phyloP scores from a whole-genome alignment of 306 rosid genomes.

The Trifolium subterraneum region DNA sequence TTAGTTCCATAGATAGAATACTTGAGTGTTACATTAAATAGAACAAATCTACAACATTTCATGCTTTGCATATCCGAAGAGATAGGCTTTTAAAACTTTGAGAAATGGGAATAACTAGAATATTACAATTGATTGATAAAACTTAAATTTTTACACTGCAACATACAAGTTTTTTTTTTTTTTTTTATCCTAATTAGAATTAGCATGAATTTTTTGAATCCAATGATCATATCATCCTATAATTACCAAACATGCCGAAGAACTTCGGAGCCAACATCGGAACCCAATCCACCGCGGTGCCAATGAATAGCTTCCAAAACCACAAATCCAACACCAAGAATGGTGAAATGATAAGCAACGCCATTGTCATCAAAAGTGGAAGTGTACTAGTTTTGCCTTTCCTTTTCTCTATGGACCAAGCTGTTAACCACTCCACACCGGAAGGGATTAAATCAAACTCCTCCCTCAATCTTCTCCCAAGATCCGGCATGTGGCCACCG shows the following conservation, averaged over 20 bases:
- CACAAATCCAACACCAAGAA: conserved; percentile 88
- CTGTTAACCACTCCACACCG: conserved; percentile 75
- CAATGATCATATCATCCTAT: conserved; percentile 50
- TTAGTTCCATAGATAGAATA: no score
- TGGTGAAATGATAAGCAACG: conserved; percentile 84
- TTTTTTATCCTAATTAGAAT: conserved; percentile 18
- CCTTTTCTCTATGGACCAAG: conserved; percentile 80
- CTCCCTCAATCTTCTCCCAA: conserved; percentile 82
- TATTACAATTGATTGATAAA: conserved; percentile 31
- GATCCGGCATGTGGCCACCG: conserved; percentile 98
- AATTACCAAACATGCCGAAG: conserved; percentile 50
- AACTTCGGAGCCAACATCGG: conserved; percentile 55
- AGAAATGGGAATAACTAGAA: conserved; percentile 6
- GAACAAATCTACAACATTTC: no score
- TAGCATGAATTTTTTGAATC: conserved; percentile 27
- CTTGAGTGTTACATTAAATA: no score
- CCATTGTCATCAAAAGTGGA: conserved; percentile 83
- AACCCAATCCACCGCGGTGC: conserved; percentile 66
- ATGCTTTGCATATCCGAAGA: no score
- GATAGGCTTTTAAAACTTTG: conserved; percentile 12
- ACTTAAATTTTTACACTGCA: conserved; percentile 40
- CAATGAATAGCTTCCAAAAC: conserved; percentile 94
- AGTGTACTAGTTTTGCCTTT: conserved; percentile 60
- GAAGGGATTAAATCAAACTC: conserved; percentile 82
- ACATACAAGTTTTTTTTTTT: conserved; percentile 27